A percentile compares a stretch with the other conserved stretches of the same genome.
phyloP scores from a whole-genome alignment of 495 filamentous ascomycete genomes.

The Neurospora cerealis region DNA sequence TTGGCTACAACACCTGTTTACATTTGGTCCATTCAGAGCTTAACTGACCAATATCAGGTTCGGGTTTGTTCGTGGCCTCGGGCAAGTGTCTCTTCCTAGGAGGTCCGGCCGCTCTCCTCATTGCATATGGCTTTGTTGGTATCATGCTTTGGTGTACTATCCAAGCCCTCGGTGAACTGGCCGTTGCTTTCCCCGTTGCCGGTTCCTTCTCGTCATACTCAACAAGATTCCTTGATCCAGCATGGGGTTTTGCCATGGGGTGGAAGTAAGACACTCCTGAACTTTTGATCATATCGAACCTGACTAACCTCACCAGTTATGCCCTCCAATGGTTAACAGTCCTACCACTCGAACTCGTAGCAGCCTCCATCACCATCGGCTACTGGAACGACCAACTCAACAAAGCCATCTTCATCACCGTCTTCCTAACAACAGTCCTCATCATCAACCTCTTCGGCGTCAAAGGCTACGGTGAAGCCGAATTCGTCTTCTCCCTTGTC shows the following conservation, averaged over 20 bases:
- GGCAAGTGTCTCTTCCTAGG: conserved; percentile 67
- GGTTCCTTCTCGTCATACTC: conserved; percentile 91
- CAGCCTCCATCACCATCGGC: conserved; percentile 77
- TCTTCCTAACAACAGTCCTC: conserved; percentile 69
- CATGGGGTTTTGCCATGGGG: conserved; percentile 97
- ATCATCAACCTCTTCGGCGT: conserved; percentile 81
- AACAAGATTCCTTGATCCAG: conserved; percentile 84
- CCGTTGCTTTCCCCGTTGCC: conserved; percentile 82
- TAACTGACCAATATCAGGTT: conserved; percentile 41
- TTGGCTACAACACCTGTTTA: background rate
- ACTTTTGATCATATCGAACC: background rate
- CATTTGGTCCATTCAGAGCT: background rate
- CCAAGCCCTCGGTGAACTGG: conserved; percentile 86
- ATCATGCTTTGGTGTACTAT: conserved; percentile 87
- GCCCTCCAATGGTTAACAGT: conserved; percentile 88
- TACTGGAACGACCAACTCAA: conserved; percentile 66
- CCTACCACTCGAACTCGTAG: conserved; percentile 82
- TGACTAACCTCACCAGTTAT: conserved; percentile 34
- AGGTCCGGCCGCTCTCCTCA: conserved; percentile 75
- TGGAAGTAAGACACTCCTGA: conserved; percentile 58
- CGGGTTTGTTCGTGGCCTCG: conserved; percentile 84
- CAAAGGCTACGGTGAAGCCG: conserved; percentile 81
- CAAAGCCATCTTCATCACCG: conserved; percentile 72
- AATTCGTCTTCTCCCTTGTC: conserved; percentile 77
- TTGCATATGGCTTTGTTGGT: conserved; percentile 76